A percentile compares a stretch with the other conserved stretches of the same genome.
Evolutionary conservation across 192 early-diverging fungal species (phyloP).

Genomic region (Dimargaris cristalligena): DNA sequence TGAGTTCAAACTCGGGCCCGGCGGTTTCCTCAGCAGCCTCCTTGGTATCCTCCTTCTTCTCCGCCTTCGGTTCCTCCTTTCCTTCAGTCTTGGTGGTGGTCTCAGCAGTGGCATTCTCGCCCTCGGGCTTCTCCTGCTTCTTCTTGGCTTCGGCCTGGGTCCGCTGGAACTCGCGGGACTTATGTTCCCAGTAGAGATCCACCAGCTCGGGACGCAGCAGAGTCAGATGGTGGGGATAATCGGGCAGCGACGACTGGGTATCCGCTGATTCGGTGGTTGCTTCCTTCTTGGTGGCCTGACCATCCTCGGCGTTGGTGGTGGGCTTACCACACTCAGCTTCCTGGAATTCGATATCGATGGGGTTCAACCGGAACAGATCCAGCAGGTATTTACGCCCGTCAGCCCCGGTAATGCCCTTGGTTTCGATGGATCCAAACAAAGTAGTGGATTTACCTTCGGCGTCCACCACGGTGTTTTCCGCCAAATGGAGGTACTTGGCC

Average conservation of each 20-base stretch:
- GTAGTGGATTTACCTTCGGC: constrained; percentile 37
- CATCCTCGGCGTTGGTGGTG: constrained; percentile 21
- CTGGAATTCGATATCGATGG: constrained; percentile 79
- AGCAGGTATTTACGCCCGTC: constrained; percentile 84
- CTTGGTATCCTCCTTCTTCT: constrained; percentile 5
- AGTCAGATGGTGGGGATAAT: constrained; percentile 74
- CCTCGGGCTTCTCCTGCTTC: constrained; percentile 14
- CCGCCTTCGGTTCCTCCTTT: too few species aligned
- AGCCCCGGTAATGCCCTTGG: constrained; percentile 81
- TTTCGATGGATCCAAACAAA: constrained; percentile 71
- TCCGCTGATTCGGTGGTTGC: too few species aligned
- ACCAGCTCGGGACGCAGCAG: constrained; percentile 79
- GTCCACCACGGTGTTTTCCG: constrained; percentile 60
- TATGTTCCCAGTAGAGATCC: constrained; percentile 67
- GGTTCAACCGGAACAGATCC: constrained; percentile 82
- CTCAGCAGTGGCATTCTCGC: constrained; percentile 6
- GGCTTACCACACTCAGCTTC: constrained; percentile 54
- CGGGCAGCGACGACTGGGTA: constrained; percentile 30
- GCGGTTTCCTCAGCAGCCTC: constrained; percentile 12
- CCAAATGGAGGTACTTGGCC: constrained; percentile 64
- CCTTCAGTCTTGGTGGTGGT: constrained; percentile 11
- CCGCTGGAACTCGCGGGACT: constrained; percentile 17
- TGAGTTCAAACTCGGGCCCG: constrained; percentile 31
- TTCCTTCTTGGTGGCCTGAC: neutral
- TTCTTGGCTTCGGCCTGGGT: constrained; percentile 21